These are phyloP conservation scores for Eremomyces bilateralis DNA, from an alignment of 495 filamentous ascomycete genomes.

Conservation along the genomic window DNA sequence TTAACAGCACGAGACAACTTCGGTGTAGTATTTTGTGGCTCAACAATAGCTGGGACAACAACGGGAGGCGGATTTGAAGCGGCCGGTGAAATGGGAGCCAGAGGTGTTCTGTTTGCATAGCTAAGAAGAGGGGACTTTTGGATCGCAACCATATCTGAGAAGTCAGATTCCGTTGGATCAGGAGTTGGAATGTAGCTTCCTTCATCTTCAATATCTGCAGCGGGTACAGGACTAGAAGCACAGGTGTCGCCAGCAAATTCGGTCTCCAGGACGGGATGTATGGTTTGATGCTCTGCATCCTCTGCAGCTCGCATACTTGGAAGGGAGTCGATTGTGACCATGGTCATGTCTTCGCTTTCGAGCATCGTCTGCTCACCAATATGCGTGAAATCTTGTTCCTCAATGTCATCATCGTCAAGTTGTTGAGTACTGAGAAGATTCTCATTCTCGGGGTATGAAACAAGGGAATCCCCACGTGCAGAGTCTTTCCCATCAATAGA, in stretches of 20 bases:
- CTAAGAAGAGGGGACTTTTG: not conserved
- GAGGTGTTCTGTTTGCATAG: not conserved
- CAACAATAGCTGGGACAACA: conserved; percentile 3
- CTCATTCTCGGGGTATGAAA: no score
- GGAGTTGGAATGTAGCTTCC: no score
- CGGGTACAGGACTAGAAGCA: not conserved
- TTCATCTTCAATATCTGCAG: not conserved
- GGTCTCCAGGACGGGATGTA: not conserved
- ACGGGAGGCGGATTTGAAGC: conserved; percentile 10
- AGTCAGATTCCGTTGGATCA: not conserved
- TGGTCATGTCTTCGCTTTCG: conserved; percentile 37
- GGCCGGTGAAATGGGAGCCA: not conserved
- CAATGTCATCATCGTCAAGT: not conserved
- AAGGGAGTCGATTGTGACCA: conserved; percentile 33
- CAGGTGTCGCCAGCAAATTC: not conserved
- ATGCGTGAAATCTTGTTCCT: not conserved
- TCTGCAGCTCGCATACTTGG: conserved; percentile 20
- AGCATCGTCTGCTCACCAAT: conserved; percentile 21
- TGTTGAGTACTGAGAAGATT: no score
- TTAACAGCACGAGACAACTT: conserved; percentile 24
- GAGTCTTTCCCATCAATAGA: not conserved
- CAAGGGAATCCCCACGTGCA: not conserved
- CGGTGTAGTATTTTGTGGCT: conserved; percentile 11
- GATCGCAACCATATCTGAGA: not conserved
- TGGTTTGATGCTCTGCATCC: no score